These are phyloP conservation scores for Ceratobasidium sp. DNA, from an alignment of 1,284 basidiomycete genomes.

Conservation along the genomic window DNA sequence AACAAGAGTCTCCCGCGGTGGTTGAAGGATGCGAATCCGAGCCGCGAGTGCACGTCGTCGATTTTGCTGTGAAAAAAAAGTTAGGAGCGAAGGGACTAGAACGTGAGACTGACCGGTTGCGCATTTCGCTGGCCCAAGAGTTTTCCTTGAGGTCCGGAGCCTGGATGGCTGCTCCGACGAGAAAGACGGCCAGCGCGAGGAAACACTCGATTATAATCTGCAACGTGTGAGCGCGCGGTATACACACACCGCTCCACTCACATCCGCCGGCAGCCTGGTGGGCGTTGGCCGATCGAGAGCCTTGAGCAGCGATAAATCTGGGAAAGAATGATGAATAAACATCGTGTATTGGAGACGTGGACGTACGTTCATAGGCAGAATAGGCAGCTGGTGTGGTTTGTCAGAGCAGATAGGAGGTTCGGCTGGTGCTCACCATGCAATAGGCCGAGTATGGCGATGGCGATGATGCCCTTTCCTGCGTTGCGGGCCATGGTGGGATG, in stretches of 20 bases:
- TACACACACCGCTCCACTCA: slow-evolving; percentile 48
- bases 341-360: slow-evolving; percentile 31
- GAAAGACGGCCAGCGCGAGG: slow-evolving; percentile 68
- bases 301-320: slow-evolving; percentile 76
- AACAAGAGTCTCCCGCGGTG: slow-evolving; percentile 60
- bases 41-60: slow-evolving; percentile 78
- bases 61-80: slow-evolving; percentile 59
- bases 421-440: slow-evolving; percentile 19
- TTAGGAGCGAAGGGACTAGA: neutral
- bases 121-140: slow-evolving; percentile 90
- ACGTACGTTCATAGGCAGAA: slow-evolving; percentile 70
- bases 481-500: slow-evolving; percentile 14
- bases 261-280: slow-evolving; percentile 63
- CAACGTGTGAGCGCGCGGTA: neutral
- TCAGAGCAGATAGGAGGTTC: neutral
- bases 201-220: slow-evolving; percentile 76
- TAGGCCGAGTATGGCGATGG: slow-evolving; percentile 20
- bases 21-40: slow-evolving; percentile 72
- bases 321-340: slow-evolving; percentile 34
- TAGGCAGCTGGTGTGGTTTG: slow-evolving; percentile 53
- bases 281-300: slow-evolving; percentile 72
- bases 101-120: slow-evolving; percentile 61
- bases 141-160: slow-evolving; percentile 77
- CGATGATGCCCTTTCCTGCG: slow-evolving; percentile 30
- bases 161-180: slow-evolving; percentile 71